Base-by-base conservation (phyloP, 495 filamentous ascomycete genomes). In the Penicillium canescens region DNA sequence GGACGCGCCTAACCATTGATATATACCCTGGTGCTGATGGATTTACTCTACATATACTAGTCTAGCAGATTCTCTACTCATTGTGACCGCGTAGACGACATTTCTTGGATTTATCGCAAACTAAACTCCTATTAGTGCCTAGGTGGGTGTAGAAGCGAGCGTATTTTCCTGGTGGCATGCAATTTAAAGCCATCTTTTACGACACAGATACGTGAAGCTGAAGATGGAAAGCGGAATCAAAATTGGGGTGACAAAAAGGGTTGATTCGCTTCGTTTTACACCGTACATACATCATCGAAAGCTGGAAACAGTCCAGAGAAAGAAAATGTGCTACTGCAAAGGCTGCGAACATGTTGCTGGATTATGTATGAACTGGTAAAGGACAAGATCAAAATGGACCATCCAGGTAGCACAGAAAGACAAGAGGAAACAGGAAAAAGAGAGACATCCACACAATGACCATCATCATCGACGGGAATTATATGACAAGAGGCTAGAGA, bases 371-470 rank as follows among this genome's bases (percentile, higher is more conserved):
- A 36, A 40, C 14, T 26, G 26, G 4, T 23, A 35, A 24, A 23
- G 4, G 20, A 34, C 11, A 37, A 37, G 18, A 36, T 14, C 28
- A 37, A 43, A 37, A 21, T 7, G 20, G 37, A 14, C 48, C 26
- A 51, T 51, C 39, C 39, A 43, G 8, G 28, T 31, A 31, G 28
- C 7, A 31, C 28, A 18, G 8, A 36, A 43, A 39, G 44, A 45
- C 31, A 53, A 38, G 45, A 45, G 42, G 26, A 44, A 54, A 14
- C 6, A 14, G 24, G 5, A 46, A 42, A 44, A 33, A 41, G 44
- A 57, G 50, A 58, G 24, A 12, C 39, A 54, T 58, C 18, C 50
- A 54, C 20, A 44, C 33, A 45, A 37, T 28, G 39, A 38, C 44
- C 48, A 35, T 58, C 36, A 51, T 42, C 45, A 42, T 46, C n/a